Evolutionary conservation across 768 basidiomycete species (phyloP), one percentile per base, ranked within the genome.

Genomic region (Russula foetens): DNA sequence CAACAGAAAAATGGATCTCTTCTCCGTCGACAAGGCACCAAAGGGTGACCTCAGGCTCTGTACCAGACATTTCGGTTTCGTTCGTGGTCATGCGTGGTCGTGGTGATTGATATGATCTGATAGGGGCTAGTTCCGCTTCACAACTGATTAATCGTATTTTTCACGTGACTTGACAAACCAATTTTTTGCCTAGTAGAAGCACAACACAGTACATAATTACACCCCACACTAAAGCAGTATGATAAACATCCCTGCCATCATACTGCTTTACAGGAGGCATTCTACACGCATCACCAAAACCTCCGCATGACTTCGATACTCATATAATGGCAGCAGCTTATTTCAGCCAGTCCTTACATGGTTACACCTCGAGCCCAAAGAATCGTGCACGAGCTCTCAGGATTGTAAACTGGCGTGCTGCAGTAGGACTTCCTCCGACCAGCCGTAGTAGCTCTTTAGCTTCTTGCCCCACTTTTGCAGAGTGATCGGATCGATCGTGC

Each of bases 361-460:
- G 29, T 24, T 11, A 23, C 4, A 19, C n/a, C n/a, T n/a, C n/a
- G 15, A 17, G n/a, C 29, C 15, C 14, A 28, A 43, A 8, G 28
- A 9, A 14, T 33, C 6, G 21, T 29, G n/a, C n/a, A 24, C 29
- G 35, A 15, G 15, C 24, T 15, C 15, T 14, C 31, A 59, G 2
- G 19, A 5, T n/a, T 52, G 33, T 43, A 43, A 12, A 24, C 28
- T 39, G 46, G 65, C 63, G 28, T 59, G 47, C 45, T 64, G 33
- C 44, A 60, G 7, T 33, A 71, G 67, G 21, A 62, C 44, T 33
- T 70, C 70, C 21, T 67, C 66, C n/a, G 62, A 61, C 71, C 71
- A 72, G 9, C 70, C 70, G 28, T 72, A 72, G 38, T 65, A 64
- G 33, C 63, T 59, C 51, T 66, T 65, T 48, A 72, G 57, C 33